Conservation (phyloP, 768 basidiomycete species). For the Leccinum subtestaceum region DNA sequence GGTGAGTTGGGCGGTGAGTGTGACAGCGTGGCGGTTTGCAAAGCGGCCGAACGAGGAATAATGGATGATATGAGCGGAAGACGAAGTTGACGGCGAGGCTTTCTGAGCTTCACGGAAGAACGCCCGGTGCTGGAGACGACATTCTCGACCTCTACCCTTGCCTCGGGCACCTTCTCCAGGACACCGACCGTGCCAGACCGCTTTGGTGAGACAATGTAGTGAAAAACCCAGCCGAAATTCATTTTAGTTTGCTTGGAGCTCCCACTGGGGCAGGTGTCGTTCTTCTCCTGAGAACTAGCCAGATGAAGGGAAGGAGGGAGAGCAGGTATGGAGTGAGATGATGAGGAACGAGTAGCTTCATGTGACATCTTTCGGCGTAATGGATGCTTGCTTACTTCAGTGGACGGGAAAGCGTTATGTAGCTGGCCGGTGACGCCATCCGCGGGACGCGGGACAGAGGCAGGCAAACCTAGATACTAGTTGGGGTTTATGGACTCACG, state of each 20-base stretch:
- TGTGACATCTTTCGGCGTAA: conserved; percentile 10
- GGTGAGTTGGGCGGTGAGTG: conserved; percentile 1
- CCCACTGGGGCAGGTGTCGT: conserved; percentile 25
- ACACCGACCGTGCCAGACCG: background rate
- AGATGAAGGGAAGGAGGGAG: conserved; percentile 20
- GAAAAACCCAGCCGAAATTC: conserved; percentile 45
- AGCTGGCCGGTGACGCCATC: conserved; percentile 2
- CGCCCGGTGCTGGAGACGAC: background rate
- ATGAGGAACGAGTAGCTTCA: conserved; percentile 5
- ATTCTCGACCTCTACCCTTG: conserved; percentile 2
- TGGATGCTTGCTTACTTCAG: background rate
- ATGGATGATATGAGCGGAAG: background rate
- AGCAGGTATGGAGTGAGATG: conserved; percentile 3
- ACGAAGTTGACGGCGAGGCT: background rate
- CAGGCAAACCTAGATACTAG: background rate
- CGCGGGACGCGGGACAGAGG: background rate
- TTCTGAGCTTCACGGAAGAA: background rate
- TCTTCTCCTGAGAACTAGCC: conserved; percentile 1
- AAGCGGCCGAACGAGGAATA: conserved; percentile 2
- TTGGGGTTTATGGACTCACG: conserved; percentile 1
- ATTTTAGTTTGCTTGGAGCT: conserved; percentile 33
- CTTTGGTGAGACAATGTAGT: conserved; percentile 29
- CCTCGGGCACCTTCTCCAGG: conserved; percentile 6
- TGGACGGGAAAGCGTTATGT: conserved; percentile 3
- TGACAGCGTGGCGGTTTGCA: background rate